These are phyloP conservation scores for Mortierella sp. DNA, from an alignment of 371 early-diverging fungal genomes.

Conservation along the genomic window DNA sequence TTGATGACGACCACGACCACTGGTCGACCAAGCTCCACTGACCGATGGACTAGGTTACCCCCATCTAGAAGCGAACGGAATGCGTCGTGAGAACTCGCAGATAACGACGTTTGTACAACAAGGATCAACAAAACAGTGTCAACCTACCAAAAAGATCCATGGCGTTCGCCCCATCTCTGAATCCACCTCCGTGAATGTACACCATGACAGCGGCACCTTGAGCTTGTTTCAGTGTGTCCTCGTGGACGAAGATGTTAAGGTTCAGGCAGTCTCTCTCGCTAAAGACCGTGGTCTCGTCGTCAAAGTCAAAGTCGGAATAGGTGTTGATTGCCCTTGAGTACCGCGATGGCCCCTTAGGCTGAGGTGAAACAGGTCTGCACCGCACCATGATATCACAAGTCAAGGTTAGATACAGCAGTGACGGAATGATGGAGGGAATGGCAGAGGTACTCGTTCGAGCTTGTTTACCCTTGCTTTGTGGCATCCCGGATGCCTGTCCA, in stretches of 20 bases:
- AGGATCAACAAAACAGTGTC: too few relatives aligned
- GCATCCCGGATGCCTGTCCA: slow-evolving; percentile 43
- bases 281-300: slow-evolving; percentile 17
- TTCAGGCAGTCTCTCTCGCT: slow-evolving; percentile 43
- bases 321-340: slow-evolving; percentile 28
- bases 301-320: slow-evolving; percentile 29
- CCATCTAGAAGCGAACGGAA: slow-evolving; percentile 18
- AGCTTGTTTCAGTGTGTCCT: slow-evolving; percentile 11
- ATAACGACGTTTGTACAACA: too few relatives aligned
- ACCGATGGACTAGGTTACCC: slow-evolving; percentile 15
- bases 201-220: slow-evolving; percentile 26
- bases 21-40: slow-evolving; percentile 19
- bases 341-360: slow-evolving; percentile 13
- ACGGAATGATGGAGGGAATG: background rate
- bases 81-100: background rate
- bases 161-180: slow-evolving; percentile 32
- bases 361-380: slow-evolving; percentile 21
- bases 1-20: slow-evolving; percentile 51
- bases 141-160: slow-evolving; percentile 33
- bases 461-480: slow-evolving; percentile 30
- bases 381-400: too few relatives aligned
- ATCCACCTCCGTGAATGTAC: slow-evolving; percentile 40
- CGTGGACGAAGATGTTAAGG: slow-evolving; percentile 48
- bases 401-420: background rate
- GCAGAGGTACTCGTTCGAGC: background rate